Evolutionary conservation across 2,329 filamentous ascomycete genomes (phyloP), one percentile per base, ranked within the genome.

Genomic region (Fonsecaea monophora): DNA sequence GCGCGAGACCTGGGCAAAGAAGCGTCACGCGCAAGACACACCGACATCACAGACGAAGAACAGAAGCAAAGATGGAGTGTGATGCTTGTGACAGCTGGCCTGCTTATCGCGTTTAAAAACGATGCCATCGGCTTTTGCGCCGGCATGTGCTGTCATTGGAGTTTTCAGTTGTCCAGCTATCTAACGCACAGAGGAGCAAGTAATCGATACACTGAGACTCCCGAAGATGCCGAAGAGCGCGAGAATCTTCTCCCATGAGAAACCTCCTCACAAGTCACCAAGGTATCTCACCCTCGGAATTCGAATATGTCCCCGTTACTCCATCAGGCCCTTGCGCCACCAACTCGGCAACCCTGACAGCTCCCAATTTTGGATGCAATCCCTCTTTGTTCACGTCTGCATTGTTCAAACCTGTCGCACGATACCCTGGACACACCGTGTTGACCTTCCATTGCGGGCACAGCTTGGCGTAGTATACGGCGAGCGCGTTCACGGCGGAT

Each of bases 101-200:
- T 90, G 2, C 85, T 96, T 62, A 78, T 98, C 58, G 92, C 92
- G 0, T 97, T 96, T 74, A 90, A 88, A 77, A 98, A 97, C 75
- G 94, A 96, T 78, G 93, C 90, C 0, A 86, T 97, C 5, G 94
- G 94, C 0, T 97, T 97, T 73, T 67, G 91, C 13, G 92, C 90
- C 0, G 94, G 94, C 0, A 86, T 96, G 83, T 76, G 91, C 3
- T 96, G 92, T 76, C 88, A 94, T 78, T 89, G 85, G 79, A 86
- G 87, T 0, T 91, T 93, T 73, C 77, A 78, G 65, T 58, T 81
- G 54, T 79, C 81, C 58, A 55, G 35, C 34, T 62, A 62, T 38
- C 4, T 64, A 48, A 55, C 56, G 21, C 25, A 13, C 30, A 38
- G 50, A 63, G 34, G 18, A 30, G n/a, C 13, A 61, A n/a, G 50